phyloP scores from a whole-genome alignment of 257 asterid species.

The Solanum pennellii region DNA sequence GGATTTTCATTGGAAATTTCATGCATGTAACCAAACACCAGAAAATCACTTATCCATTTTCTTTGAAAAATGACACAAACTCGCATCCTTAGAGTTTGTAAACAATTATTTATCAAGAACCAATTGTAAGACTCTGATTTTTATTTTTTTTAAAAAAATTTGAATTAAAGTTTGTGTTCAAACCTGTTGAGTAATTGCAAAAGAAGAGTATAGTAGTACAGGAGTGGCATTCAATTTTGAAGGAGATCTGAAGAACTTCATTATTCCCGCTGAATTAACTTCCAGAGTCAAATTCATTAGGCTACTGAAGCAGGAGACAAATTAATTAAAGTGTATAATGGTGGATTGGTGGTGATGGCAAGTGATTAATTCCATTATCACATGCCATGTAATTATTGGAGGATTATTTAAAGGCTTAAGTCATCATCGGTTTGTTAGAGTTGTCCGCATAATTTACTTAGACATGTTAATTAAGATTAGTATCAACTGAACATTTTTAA shows the following conservation, averaged over 20 bases:
- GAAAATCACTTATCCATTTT: not conserved
- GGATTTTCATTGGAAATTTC: not conserved
- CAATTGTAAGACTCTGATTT: not conserved
- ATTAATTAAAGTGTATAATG: not conserved
- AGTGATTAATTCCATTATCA: not conserved
- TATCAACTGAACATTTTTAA: too few species aligned
- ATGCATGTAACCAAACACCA: not conserved
- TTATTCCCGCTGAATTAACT: slow-evolving; percentile 1
- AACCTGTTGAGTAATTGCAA: slow-evolving; percentile 53
- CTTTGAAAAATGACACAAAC: not conserved
- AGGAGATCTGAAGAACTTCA: slow-evolving; percentile 33
- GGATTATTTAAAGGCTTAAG: too few species aligned
- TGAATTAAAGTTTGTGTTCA: not conserved
- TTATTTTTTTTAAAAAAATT: not conserved
- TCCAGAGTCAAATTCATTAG: not conserved
- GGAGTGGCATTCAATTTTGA: slow-evolving; percentile 14
- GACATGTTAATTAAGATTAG: too few species aligned
- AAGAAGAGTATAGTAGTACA: slow-evolving; percentile 18
- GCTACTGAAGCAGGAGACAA: not conserved
- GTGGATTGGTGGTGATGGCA: not conserved
- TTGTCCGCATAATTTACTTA: too few species aligned
- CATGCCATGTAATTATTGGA: not conserved
- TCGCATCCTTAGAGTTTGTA: not conserved
- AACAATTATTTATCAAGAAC: not conserved
- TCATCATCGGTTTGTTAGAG: too few species aligned